phyloP scores from a whole-genome alignment of 768 basidiomycete species.

The Multifurca ochricompacta region DNA sequence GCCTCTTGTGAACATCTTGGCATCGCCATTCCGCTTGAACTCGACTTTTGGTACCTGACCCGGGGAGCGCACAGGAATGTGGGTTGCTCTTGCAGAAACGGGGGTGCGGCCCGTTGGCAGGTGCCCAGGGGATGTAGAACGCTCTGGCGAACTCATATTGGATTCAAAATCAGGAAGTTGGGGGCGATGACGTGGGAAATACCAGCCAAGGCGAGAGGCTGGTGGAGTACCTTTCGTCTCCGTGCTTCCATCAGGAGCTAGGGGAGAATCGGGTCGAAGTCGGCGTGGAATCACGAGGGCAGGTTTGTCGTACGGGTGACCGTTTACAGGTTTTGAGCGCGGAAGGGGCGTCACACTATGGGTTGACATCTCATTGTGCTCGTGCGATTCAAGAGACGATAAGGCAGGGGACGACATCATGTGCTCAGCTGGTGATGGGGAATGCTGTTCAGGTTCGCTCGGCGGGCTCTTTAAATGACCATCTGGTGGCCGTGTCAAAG shows the following conservation, averaged over 20 bases:
- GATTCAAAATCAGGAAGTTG: conserved; percentile 36
- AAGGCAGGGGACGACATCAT: neutral
- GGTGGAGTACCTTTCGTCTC: conserved; percentile 4
- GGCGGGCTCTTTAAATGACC: neutral
- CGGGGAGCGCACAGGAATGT: conserved; percentile 40
- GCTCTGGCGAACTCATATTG: conserved; percentile 27
- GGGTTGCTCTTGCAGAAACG: conserved; percentile 27
- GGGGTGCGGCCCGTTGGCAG: conserved; percentile 25
- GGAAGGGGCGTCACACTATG: neutral
- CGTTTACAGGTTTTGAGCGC: neutral
- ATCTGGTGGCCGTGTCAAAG: neutral
- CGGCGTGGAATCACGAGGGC: neutral
- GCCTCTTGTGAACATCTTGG: conserved; percentile 23
- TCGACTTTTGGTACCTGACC: conserved; percentile 27
- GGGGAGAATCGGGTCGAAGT: conserved; percentile 10
- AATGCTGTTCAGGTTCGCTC: neutral
- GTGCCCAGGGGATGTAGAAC: conserved; percentile 20
- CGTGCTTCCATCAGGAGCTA: conserved; percentile 1
- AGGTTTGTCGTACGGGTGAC: neutral
- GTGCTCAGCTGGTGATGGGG: neutral
- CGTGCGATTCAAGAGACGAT: neutral
- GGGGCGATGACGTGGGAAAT: conserved; percentile 30
- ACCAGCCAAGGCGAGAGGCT: conserved; percentile 32
- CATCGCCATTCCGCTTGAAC: conserved; percentile 9
- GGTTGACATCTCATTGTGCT: conserved; percentile 1